Percentiles rank a stretch among this genome's conserved stretches.
phyloP scores from a whole-genome alignment of 192 early-diverging fungal species.

The Spinellus fusiger region DNA sequence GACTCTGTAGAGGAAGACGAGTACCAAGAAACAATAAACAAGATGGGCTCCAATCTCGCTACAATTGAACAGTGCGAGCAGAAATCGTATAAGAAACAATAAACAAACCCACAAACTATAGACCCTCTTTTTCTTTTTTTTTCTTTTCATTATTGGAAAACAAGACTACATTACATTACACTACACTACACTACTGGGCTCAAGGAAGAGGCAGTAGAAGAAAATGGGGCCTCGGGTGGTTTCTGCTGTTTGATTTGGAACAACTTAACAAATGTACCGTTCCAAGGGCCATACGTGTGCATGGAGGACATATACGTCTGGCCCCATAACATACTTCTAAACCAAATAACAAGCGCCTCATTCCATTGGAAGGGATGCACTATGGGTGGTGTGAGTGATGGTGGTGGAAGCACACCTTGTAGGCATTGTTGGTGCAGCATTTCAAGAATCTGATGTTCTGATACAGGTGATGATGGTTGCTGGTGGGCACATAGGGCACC shows the following conservation, averaged over 20 bases:
- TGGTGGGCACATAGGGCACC: slow-evolving; percentile 53
- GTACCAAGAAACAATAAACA: slow-evolving; percentile 95
- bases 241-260: slow-evolving; percentile 41
- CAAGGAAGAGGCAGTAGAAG: neutral
- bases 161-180: neutral
- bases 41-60: slow-evolving; percentile 86
- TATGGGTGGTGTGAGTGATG: neutral
- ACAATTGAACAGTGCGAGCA: slow-evolving; percentile 84
- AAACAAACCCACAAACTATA: slow-evolving; percentile 27
- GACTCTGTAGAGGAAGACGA: slow-evolving; percentile 89
- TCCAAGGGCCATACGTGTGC: slow-evolving; percentile 54
- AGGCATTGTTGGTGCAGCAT: slow-evolving; percentile 12
- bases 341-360: slow-evolving; percentile 57
- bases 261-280: slow-evolving; percentile 52
- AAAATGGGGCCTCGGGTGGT: neutral
- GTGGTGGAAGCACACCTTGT: neutral
- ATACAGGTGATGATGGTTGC: slow-evolving; percentile 49
- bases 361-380: slow-evolving; percentile 46
- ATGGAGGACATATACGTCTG: slow-evolving; percentile 55
- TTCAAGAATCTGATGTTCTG: slow-evolving; percentile 54
- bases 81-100: slow-evolving; percentile 65
- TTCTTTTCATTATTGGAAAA: neutral
- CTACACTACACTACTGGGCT: neutral
- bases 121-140: no score
- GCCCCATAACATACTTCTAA: slow-evolving; percentile 60